Conservation (phyloP, 805 yeast genomes). For the Candida bentonensis region DNA sequence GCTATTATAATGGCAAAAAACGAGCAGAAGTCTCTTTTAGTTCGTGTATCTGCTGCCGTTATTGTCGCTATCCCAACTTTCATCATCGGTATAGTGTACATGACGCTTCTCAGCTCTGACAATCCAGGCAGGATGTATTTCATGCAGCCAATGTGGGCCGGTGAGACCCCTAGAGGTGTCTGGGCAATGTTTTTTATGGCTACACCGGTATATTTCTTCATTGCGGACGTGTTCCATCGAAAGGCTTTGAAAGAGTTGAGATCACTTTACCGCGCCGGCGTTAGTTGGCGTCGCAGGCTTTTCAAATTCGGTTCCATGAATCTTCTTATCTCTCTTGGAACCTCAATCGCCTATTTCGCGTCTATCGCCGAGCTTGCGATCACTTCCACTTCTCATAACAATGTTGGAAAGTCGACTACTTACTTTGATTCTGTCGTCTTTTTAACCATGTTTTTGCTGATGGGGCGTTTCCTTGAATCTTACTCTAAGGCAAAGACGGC, state of each 20-base stretch:
- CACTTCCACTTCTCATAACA: constrained; percentile 6
- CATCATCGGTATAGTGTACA: constrained; percentile 52
- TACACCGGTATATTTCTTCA: constrained; percentile 62
- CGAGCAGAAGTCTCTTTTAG: constrained; percentile 34
- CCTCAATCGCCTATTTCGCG: constrained; percentile 56
- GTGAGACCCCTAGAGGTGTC: constrained; percentile 44
- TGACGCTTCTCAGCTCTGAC: constrained; percentile 37
- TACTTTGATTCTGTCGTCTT: constrained; percentile 74
- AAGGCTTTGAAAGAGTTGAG: constrained; percentile 50
- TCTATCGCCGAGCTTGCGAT: constrained; percentile 34
- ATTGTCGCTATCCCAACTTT: constrained; percentile 57
- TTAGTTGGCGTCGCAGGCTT: constrained; percentile 40
- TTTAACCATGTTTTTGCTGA: constrained; percentile 52
- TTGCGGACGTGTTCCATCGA: constrained; percentile 57
- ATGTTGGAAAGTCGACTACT: constrained; percentile 40
- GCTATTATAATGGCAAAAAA: constrained; percentile 32
- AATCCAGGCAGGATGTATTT: constrained; percentile 34
- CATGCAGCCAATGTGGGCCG: constrained; percentile 48
- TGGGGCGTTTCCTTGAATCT: constrained; percentile 57
- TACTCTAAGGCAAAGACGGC: constrained; percentile 56
- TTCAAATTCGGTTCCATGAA: constrained; percentile 71
- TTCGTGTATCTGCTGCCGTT: constrained; percentile 28
- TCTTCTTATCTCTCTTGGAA: constrained; percentile 57
- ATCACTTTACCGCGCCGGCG: constrained; percentile 42
- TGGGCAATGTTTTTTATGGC: constrained; percentile 54